Conservation (phyloP, 2,329 filamentous ascomycete species). For the Neofusicoccum umdonicola region DNA sequence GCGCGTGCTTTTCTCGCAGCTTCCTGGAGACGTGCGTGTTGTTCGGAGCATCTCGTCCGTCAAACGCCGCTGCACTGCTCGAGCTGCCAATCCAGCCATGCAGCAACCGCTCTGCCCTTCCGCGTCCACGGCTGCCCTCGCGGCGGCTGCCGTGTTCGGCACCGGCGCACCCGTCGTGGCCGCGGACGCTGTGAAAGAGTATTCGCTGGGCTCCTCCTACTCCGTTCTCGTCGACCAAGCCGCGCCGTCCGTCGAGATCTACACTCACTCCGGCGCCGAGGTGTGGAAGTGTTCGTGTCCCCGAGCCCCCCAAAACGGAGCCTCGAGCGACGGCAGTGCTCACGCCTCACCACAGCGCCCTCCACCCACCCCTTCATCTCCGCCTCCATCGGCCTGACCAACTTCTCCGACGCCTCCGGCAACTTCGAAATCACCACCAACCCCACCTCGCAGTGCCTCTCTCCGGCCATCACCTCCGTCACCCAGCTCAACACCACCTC, state of each 20-base stretch:
- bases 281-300: conserved; percentile 10
- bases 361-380: conserved; percentile 10
- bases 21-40: not conserved
- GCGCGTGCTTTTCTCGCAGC: not conserved
- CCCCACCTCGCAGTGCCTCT: not conserved
- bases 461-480: conserved; percentile 7
- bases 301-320: not conserved
- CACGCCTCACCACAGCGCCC: not conserved
- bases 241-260: not conserved
- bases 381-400: conserved; percentile 9
- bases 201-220: not conserved
- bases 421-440: conserved; percentile 16
- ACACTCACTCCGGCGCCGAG: not conserved
- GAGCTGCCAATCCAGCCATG: not conserved
- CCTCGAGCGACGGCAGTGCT: not conserved
- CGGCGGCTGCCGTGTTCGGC: conserved; percentile 5
- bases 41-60: not conserved
- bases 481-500: not conserved
- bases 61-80: no score
- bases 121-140: not conserved
- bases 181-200: not conserved
- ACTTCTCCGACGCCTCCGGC: conserved; percentile 16
- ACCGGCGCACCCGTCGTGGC: not conserved
- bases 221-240: not conserved
- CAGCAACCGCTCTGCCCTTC: conserved; percentile 9